Base-by-base conservation (phyloP, 148 eudicot genomes). In the Diospyros kaki region DNA sequence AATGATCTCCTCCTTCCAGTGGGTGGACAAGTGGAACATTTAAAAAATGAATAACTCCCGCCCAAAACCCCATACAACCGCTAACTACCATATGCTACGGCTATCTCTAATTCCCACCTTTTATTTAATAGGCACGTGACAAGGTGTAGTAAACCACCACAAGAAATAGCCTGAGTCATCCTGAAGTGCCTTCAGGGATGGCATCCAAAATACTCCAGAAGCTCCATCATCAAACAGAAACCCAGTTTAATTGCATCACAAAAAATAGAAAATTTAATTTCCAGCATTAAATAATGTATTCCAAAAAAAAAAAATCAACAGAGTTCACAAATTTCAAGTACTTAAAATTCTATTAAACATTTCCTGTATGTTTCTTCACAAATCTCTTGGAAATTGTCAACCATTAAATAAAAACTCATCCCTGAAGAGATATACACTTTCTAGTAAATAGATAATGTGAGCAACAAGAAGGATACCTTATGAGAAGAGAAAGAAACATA, bases 191-290 rank as follows among this genome's bases (percentile, higher is more conserved):
- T 28, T 28, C 28, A 28, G 28, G 0, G 28, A 28, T 28, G 28
- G 28, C 0, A 28, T 28, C 28, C 28, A 0, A 28, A 0, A 28
- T 28, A 28, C 28, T 14, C 10, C 5, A 8, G 39, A 69, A 48
- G 66, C 39, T 59, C n/a, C 58, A 51, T 11, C 51, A 54, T 51
- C 48, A 51, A 42, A 14, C 46, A 73, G n/a, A 15, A 62, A 42
- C 13, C 3, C 58, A 14, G 68, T 73, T 62, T 48, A 48, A 50
- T 48, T 18, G 58, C 28, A 73, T 73, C 76, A 46, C 53, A 48
- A 62, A 46, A 6, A n/a, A 10, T 11, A n/a, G 2, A 48, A 46
- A 45, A 18, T 3, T 4, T 9, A 42, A 56, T 42, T 71, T 46
- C 48, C 44, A 61, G 41, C 15, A 48, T 45, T 58, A 38, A n/a